Base-by-base conservation (phyloP, 805 yeast genomes). In the Starmerella bombicola region DNA sequence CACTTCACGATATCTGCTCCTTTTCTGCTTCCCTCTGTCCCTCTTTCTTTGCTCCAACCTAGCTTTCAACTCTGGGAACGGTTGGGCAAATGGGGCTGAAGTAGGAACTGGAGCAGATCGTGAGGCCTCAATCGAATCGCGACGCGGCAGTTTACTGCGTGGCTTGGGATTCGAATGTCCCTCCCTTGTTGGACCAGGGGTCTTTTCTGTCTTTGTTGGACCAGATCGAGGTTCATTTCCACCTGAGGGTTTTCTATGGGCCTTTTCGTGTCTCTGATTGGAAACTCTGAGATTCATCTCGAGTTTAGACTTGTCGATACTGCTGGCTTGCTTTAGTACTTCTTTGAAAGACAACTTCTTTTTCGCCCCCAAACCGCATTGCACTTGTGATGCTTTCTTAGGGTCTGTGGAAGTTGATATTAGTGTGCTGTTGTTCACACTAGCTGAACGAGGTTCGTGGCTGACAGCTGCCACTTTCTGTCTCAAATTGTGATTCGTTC, bases 311-410 rank as follows among this genome's bases (percentile, higher is more conserved):
- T 67, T 64, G 53, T 78, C 80, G 2, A 80, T 70, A 10, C 62
- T 60, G 12, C 70, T 70, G 0, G 88, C 91, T 55, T 73, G 73
- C 53, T 73, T 73, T 80, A 80, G 74, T 39, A 80, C 65, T 33
- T 80, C 81, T 41, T 68, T 69, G 54, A 78, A 80, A 15, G 75
- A 72, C 56, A 78, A 58, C 54, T 74, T 57, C 43, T 58, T 59
- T 35, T 40, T 45, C 8, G 25, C 3, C n/a, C n/a, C n/a, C n/a
- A n/a, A n/a, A n/a, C n/a, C n/a, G n/a, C n/a, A n/a, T n/a, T n/a
- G n/a, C n/a, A n/a, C n/a, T n/a, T n/a, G n/a, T n/a, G n/a, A n/a
- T n/a, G n/a, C n/a, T n/a, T n/a, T n/a, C n/a, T n/a, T n/a, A n/a
- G n/a, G n/a, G n/a, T n/a, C n/a, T n/a, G n/a, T n/a, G n/a, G n/a